Evolutionary conservation across 1,139 yeast genomes (phyloP).

Genomic region (Yamadazyma membranifaciens): DNA sequence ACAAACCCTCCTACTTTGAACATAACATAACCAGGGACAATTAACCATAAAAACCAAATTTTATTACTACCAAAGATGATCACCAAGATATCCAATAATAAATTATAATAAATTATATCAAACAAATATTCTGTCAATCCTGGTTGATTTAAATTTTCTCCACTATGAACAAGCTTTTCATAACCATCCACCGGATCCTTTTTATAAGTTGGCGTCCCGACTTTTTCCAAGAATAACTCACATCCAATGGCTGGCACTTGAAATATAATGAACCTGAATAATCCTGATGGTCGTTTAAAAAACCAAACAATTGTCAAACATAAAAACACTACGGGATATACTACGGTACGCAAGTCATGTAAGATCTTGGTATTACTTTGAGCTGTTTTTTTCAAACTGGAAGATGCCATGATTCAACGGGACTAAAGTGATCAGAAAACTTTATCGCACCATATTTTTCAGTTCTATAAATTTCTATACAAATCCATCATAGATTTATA

Average conservation of each 20-base stretch:
- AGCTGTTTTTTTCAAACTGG: constrained; percentile 67
- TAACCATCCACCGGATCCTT: constrained; percentile 33
- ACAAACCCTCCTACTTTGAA: constrained; percentile 43
- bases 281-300: constrained; percentile 53
- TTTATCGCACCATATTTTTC: too few relatives aligned
- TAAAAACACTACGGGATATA: constrained; percentile 15
- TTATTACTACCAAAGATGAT: constrained; percentile 54
- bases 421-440: too few relatives aligned
- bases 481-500: too few relatives aligned
- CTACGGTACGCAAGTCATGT: constrained; percentile 46
- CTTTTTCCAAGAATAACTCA: constrained; percentile 57
- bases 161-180: constrained; percentile 46
- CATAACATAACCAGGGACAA: constrained; percentile 50
- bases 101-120: constrained; percentile 71
- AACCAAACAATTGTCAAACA: constrained; percentile 39
- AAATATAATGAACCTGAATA: constrained; percentile 52
- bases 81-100: constrained; percentile 58
- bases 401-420: constrained; percentile 35
- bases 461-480: too few relatives aligned
- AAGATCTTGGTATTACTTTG: constrained; percentile 53
- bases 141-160: constrained; percentile 61
- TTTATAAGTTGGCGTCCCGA: constrained; percentile 63
- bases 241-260: constrained; percentile 57
- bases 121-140: constrained; percentile 79
- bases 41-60: constrained; percentile 57